Evolutionary conservation across 2,329 filamentous ascomycete genomes (phyloP).

Genomic region (Ophiostoma pallidulum): DNA sequence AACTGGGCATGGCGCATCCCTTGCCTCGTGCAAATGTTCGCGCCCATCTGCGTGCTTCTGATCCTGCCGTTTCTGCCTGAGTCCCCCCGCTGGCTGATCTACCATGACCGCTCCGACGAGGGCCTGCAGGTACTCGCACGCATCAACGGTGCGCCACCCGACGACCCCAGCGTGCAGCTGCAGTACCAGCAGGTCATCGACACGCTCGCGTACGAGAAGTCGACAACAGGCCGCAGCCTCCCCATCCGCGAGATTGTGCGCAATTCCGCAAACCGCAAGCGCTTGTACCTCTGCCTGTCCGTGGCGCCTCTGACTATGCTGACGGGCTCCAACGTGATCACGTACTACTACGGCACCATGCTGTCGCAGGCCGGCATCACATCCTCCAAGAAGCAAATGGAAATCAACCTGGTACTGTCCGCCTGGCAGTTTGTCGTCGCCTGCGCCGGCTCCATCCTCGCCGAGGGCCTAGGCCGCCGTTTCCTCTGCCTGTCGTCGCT

Average conservation of each 20-base stretch:
- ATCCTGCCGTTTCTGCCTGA: conserved; percentile 19
- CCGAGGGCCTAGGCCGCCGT: conserved; percentile 18
- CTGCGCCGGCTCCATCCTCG: conserved; percentile 18
- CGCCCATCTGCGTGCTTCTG: conserved; percentile 15
- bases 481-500: conserved; percentile 34
- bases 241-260: conserved; percentile 12
- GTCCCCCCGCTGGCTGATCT: conserved; percentile 28
- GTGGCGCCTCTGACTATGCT: conserved; percentile 16
- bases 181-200: conserved; percentile 34
- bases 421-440: conserved; percentile 17
- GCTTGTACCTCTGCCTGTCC: conserved; percentile 10
- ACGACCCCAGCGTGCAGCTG: conserved; percentile 29
- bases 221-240: conserved; percentile 7
- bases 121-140: conserved; percentile 28
- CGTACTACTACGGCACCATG: conserved; percentile 17
- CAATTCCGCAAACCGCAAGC: conserved; percentile 9
- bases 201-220: conserved; percentile 21
- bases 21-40: conserved; percentile 18
- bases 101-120: conserved; percentile 23
- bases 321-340: conserved; percentile 15
- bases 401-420: conserved; percentile 17
- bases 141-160: conserved; percentile 25
- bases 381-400: conserved; percentile 16
- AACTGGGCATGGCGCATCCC: conserved; percentile 18
- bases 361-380: conserved; percentile 15